These are phyloP conservation scores for Aureobasidium sp. DNA, from an alignment of 2,329 filamentous ascomycete species.

Conservation along the genomic window DNA sequence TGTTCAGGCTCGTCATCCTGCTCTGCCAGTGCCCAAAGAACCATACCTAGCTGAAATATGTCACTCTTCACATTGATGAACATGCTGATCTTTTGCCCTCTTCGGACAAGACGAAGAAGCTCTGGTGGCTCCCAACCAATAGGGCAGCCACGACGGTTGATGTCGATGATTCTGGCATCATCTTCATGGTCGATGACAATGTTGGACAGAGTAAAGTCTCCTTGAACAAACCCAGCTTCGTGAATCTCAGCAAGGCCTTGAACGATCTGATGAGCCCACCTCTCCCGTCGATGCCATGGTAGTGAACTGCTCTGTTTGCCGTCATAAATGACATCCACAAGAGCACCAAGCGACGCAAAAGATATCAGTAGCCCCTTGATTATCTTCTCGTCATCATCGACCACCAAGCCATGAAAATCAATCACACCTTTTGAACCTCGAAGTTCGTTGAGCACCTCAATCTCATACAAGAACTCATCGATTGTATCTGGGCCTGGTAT, in stretches of 20 bases:
- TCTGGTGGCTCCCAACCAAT: conserved; percentile 97
- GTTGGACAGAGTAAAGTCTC: conserved; percentile 94
- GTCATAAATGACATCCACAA: conserved; percentile 89
- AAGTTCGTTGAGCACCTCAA: conserved; percentile 82
- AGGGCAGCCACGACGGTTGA: conserved; percentile 93
- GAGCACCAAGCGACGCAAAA: conserved; percentile 75
- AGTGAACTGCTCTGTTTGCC: conserved; percentile 46
- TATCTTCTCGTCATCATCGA: conserved; percentile 63
- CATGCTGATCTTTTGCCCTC: conserved; percentile 85
- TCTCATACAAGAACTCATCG: conserved; percentile 94
- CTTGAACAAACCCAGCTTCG: conserved; percentile 92
- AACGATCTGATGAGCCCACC: conserved; percentile 88
- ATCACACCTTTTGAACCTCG: conserved; percentile 69
- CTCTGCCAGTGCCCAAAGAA: conserved; percentile 83
- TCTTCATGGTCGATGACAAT: conserved; percentile 82
- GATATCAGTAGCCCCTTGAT: conserved; percentile 87
- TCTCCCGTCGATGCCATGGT: conserved; percentile 66
- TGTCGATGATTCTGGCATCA: conserved; percentile 94
- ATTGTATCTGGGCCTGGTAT: conserved; percentile 92
- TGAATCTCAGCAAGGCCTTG: conserved; percentile 86
- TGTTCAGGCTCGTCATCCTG: conserved; percentile 85
- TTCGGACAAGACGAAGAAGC: conserved; percentile 74
- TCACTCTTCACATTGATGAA: conserved; percentile 98
- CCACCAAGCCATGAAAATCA: conserved; percentile 75
- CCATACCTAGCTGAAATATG: conserved; percentile 93